Evolutionary conservation across 2,329 filamentous ascomycete genomes (phyloP).

Genomic region (Colletotrichum acutatum): DNA sequence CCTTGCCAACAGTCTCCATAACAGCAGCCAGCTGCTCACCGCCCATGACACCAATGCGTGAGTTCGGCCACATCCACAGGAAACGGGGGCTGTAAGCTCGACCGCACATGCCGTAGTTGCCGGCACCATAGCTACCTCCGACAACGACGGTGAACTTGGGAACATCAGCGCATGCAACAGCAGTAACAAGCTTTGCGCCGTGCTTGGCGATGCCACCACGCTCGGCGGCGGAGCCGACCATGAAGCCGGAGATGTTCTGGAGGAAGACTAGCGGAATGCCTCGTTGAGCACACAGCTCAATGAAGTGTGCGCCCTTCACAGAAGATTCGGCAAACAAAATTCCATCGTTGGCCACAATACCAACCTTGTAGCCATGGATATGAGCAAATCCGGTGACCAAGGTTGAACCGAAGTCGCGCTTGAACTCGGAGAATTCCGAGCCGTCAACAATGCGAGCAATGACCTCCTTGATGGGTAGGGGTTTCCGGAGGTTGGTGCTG

Average conservation of each 20-base stretch:
- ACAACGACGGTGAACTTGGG: slow-evolving; percentile 98
- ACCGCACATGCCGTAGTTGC: slow-evolving; percentile 99
- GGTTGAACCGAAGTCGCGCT: slow-evolving; percentile 87
- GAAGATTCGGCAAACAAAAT: slow-evolving; percentile 91
- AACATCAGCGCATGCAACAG: slow-evolving; percentile 92
- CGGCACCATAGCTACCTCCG: slow-evolving; percentile 91
- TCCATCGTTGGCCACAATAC: slow-evolving; percentile 95
- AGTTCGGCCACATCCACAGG: slow-evolving; percentile 97
- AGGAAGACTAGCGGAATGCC: slow-evolving; percentile 91
- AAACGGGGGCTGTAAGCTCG: slow-evolving; percentile 92
- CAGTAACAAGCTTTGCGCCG: slow-evolving; percentile 95
- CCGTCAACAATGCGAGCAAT: slow-evolving; percentile 94
- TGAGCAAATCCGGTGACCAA: slow-evolving; percentile 91
- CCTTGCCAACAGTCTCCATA: slow-evolving; percentile 92
- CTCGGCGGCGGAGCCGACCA: slow-evolving; percentile 94
- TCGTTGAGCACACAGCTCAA: slow-evolving; percentile 92
- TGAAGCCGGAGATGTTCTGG: slow-evolving; percentile 98
- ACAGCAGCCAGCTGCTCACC: slow-evolving; percentile 90
- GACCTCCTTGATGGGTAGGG: slow-evolving; percentile 87
- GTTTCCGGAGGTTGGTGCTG: slow-evolving; percentile 87
- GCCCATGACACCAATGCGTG: slow-evolving; percentile 97
- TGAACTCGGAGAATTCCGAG: slow-evolving; percentile 92
- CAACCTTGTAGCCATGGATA: slow-evolving; percentile 91
- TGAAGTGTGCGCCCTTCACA: slow-evolving; percentile 95
- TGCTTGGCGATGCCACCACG: slow-evolving; percentile 97